Evolutionary conservation across 371 early-diverging fungal genomes (phyloP).

Genomic region (Actinomortierella wolfii): DNA sequence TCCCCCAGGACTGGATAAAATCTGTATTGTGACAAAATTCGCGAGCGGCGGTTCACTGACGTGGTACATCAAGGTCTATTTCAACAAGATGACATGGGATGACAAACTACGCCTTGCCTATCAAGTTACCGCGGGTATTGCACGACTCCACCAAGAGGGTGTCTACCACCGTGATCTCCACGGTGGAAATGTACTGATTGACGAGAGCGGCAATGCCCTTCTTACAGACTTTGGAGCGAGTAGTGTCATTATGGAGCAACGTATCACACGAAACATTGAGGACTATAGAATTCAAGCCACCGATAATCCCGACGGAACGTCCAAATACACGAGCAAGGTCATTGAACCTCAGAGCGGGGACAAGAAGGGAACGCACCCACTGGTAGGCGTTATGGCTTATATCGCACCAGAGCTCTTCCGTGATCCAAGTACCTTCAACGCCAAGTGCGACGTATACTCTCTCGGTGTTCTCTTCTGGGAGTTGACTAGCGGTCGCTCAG

Average conservation of each 20-base stretch:
- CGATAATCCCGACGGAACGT: slow-evolving; percentile 1
- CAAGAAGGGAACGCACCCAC: slow-evolving; percentile 3
- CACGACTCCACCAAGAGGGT: slow-evolving; percentile 23
- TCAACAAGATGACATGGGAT: slow-evolving; percentile 37
- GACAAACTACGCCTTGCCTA: slow-evolving; percentile 36
- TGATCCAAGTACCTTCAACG: slow-evolving; percentile 26
- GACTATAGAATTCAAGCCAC: slow-evolving; percentile 16
- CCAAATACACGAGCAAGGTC: slow-evolving; percentile 27
- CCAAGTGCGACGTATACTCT: slow-evolving; percentile 46
- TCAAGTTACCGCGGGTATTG: slow-evolving; percentile 28
- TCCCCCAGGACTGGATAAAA: slow-evolving; percentile 18
- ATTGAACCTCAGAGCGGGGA: neutral
- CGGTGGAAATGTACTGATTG: slow-evolving; percentile 35
- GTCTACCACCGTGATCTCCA: slow-evolving; percentile 38
- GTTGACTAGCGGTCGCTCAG: slow-evolving; percentile 32
- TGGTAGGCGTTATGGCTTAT: slow-evolving; percentile 47
- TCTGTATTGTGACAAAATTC: slow-evolving; percentile 41
- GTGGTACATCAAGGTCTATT: slow-evolving; percentile 37
- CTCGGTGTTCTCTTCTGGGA: slow-evolving; percentile 49
- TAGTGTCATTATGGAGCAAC: slow-evolving; percentile 14
- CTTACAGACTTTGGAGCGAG: slow-evolving; percentile 38
- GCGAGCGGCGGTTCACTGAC: slow-evolving; percentile 37
- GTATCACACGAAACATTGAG: slow-evolving; percentile 11
- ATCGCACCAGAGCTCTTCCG: slow-evolving; percentile 47
- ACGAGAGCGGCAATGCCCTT: slow-evolving; percentile 29